Percentiles rank a stretch among this genome's conserved stretches.
phyloP scores from a whole-genome alignment of 164 flowering plant species.

The Vitis vinifera region ASM3070453v1 NC_081811.1:24545501-24546000 shows the following conservation, averaged over 20 bases:
- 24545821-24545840: conserved; percentile 21
- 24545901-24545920: conserved; percentile 41
- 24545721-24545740: conserved; percentile 33
- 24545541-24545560: conserved; percentile 23
- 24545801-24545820: conserved; percentile 35
- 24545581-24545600: conserved; percentile 31
- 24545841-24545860: conserved; percentile 19
- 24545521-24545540: conserved; percentile 19
- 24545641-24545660: conserved; percentile 30
- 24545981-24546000: conserved; percentile 32
- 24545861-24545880: conserved; percentile 17
- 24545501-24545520: conserved; percentile 19
- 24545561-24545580: conserved; percentile 35
- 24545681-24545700: conserved; percentile 39
- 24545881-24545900: conserved; percentile 24
- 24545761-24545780: conserved; percentile 43
- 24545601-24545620: conserved; percentile 25
- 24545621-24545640: conserved; percentile 37
- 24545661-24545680: conserved; percentile 27
- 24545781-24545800: conserved; percentile 28
- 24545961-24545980: conserved; percentile 31
- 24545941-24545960: conserved; percentile 32
- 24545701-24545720: conserved; percentile 31
- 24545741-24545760: conserved; percentile 9
- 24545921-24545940: conserved; percentile 23